Conservation (phyloP, 495 filamentous ascomycete genomes). For the Evernia prunastri region DNA sequence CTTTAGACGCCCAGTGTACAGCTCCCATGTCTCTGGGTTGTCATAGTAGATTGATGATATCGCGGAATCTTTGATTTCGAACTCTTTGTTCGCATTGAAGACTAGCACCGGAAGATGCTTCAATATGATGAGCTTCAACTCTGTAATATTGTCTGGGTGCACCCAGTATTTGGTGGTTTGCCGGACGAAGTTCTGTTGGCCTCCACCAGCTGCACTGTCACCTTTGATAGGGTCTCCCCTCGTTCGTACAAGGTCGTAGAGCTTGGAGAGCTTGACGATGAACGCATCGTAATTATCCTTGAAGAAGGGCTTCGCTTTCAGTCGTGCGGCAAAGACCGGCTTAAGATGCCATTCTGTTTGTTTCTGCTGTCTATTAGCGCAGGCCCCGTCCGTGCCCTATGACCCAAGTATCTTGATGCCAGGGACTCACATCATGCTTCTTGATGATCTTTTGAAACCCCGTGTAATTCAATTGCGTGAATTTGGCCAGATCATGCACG, state of each 20-base stretch:
- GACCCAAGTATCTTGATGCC: slow-evolving; percentile 15
- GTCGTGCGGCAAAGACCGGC: slow-evolving; percentile 84
- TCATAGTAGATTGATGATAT: slow-evolving; percentile 99
- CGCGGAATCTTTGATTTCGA: slow-evolving; percentile 78
- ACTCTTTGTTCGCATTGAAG: slow-evolving; percentile 96
- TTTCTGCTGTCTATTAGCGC: slow-evolving; percentile 57
- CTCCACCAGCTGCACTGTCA: slow-evolving; percentile 82
- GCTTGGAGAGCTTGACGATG: slow-evolving; percentile 88
- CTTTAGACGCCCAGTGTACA: slow-evolving; percentile 89
- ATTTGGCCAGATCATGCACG: slow-evolving; percentile 97
- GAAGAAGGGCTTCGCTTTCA: slow-evolving; percentile 96
- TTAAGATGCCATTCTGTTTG: slow-evolving; percentile 88
- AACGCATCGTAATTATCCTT: slow-evolving; percentile 97
- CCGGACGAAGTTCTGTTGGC: slow-evolving; percentile 90
- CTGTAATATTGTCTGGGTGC: slow-evolving; percentile 96
- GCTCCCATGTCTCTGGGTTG: slow-evolving; percentile 84
- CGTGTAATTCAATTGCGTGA: slow-evolving; percentile 96
- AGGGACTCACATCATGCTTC: slow-evolving; percentile 80
- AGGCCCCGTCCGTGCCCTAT: not conserved
- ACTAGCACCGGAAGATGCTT: slow-evolving; percentile 92
- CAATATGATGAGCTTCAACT: slow-evolving; percentile 86
- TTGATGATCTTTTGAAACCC: slow-evolving; percentile 99
- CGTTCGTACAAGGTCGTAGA: slow-evolving; percentile 91
- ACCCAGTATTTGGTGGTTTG: slow-evolving; percentile 99
- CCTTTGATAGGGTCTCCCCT: slow-evolving; percentile 87